Evolutionary conservation across 805 yeast genomes (phyloP).

Genomic region (Maudiozyma saulgeensis): DNA sequence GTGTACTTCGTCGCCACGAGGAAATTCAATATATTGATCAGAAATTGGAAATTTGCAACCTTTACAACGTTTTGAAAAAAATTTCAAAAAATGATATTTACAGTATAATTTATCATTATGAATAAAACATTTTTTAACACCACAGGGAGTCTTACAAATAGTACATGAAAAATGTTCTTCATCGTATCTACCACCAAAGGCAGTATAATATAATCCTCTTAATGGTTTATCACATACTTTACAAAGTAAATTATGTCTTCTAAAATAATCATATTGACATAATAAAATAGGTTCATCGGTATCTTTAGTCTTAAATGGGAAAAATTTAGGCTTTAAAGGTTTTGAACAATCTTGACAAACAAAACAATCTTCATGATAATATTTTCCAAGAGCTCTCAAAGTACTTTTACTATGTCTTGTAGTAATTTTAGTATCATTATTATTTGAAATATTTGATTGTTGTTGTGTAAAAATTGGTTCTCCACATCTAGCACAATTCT

Average conservation of each 20-base stretch:
- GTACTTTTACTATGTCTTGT: slow-evolving; percentile 28
- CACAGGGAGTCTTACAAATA: slow-evolving; percentile 77
- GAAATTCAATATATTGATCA: slow-evolving; percentile 88
- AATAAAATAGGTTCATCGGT: slow-evolving; percentile 43
- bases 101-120: slow-evolving; percentile 77
- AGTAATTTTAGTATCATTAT: neutral
- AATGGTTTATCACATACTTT: slow-evolving; percentile 75
- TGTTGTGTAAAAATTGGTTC: neutral
- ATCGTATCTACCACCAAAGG: slow-evolving; percentile 84
- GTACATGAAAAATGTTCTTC: slow-evolving; percentile 92
- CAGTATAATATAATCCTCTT: slow-evolving; percentile 88
- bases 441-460: neutral
- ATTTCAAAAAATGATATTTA: slow-evolving; percentile 82
- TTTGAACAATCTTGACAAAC: slow-evolving; percentile 75
- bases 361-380: slow-evolving; percentile 84
- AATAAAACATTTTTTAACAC: slow-evolving; percentile 85
- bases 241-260: slow-evolving; percentile 77
- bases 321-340: slow-evolving; percentile 78
- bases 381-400: slow-evolving; percentile 71
- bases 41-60: slow-evolving; percentile 88
- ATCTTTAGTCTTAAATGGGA: slow-evolving; percentile 54
- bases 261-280: slow-evolving; percentile 90
- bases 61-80: slow-evolving; percentile 81
- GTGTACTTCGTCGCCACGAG: slow-evolving; percentile 81
- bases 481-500: neutral